These are phyloP conservation scores for Tetrapisispora nanseiensis DNA, from an alignment of 805 yeast genomes.

Conservation along the genomic window DNA sequence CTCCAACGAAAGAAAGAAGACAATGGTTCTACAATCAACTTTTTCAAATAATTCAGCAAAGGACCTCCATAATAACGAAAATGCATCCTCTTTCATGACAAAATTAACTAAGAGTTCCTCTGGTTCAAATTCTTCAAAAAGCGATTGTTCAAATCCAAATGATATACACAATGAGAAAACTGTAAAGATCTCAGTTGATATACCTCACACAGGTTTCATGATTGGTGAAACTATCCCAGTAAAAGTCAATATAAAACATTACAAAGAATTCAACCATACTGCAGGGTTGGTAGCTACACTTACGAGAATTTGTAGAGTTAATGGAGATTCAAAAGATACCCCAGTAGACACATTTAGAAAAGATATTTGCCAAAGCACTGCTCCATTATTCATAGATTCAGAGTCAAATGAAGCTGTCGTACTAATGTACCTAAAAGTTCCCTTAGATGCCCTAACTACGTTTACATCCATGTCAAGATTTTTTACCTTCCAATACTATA, in stretches of 20 bases:
- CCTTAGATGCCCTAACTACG: slow-evolving; percentile 81
- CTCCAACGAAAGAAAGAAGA: slow-evolving; percentile 58
- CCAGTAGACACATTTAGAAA: slow-evolving; percentile 56
- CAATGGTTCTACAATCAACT: slow-evolving; percentile 52
- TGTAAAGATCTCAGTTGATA: slow-evolving; percentile 35
- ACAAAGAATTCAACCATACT: slow-evolving; percentile 56
- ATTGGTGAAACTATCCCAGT: slow-evolving; percentile 76
- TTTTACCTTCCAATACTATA: slow-evolving; percentile 73
- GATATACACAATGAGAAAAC: slow-evolving; percentile 15
- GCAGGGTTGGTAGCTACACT: slow-evolving; percentile 72
- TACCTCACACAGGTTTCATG: slow-evolving; percentile 58
- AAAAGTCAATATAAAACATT: slow-evolving; percentile 55
- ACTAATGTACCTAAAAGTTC: slow-evolving; percentile 57
- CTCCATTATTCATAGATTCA: slow-evolving; percentile 75
- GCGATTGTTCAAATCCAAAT: not conserved
- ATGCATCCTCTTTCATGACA: slow-evolving; percentile 18
- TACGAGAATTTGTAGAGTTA: slow-evolving; percentile 65
- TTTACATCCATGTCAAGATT: slow-evolving; percentile 48
- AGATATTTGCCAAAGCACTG: slow-evolving; percentile 66
- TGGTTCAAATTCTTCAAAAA: slow-evolving; percentile 12
- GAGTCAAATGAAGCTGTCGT: slow-evolving; percentile 44
- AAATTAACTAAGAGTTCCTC: slow-evolving; percentile 17
- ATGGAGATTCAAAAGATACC: slow-evolving; percentile 38
- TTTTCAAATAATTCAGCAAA: not conserved
- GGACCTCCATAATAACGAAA: slow-evolving; percentile 6